Evolutionary conservation across 2,329 filamentous ascomycete genomes (phyloP).

Genomic region (Claviceps quebecensis): DNA sequence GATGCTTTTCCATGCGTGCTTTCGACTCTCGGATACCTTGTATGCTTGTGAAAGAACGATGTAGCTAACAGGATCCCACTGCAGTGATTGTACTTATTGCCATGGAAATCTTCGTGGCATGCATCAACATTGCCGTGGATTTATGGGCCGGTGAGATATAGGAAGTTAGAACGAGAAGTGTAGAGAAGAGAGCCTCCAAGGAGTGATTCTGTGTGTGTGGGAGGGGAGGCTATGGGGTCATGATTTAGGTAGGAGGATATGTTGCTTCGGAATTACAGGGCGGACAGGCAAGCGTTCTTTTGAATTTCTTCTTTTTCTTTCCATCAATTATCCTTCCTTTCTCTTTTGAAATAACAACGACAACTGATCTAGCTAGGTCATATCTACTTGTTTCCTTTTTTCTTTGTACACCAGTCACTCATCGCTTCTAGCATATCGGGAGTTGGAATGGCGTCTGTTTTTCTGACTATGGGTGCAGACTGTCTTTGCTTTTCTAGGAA

Average conservation of each 20-base stretch:
- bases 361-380: not conserved
- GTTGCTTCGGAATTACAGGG: not conserved
- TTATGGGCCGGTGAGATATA: conserved; percentile 45
- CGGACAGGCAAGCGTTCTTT: not conserved
- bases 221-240: not conserved
- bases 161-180: not conserved
- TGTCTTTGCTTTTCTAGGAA: no score
- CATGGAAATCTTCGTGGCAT: conserved; percentile 84
- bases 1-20: no score
- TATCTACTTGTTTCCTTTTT: not conserved
- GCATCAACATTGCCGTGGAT: conserved; percentile 90
- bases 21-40: not conserved
- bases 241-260: not conserved
- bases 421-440: not conserved
- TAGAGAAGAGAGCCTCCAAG: no score
- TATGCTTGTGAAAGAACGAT: not conserved
- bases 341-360: not conserved
- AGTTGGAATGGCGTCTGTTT: not conserved
- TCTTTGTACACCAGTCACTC: not conserved
- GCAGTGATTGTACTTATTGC: conserved; percentile 88
- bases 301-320: not conserved
- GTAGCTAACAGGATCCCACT: not conserved
- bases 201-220: not conserved
- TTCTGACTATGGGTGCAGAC: not conserved
- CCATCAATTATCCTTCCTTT: no score